Evolutionary conservation across 2,329 filamentous ascomycete species (phyloP), one percentile per base, ranked within the genome.

Genomic region (Pseudogymnoascus destructans): DNA sequence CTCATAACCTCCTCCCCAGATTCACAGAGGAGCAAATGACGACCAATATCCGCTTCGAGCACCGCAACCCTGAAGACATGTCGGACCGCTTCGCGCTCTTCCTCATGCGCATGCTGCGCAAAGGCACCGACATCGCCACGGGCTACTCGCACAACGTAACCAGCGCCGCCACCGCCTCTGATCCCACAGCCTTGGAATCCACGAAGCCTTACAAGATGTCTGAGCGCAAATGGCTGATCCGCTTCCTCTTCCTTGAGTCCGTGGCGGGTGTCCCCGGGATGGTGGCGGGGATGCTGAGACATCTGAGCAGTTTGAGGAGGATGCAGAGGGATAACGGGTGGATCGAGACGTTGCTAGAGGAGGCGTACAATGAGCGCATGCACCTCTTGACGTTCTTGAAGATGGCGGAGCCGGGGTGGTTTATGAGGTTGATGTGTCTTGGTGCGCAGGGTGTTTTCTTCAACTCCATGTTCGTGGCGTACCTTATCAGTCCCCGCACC

Each of bases 261-360:
- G 89, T 98, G 36, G 93, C 93, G 10, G 93, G 90, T 32, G 93
- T 97, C 0, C 93, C 93, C 0, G 93, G 93, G 6, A 97, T 97
- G 89, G 92, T 97, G 0, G 93, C 86, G 0, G 93, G 90, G 19
- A 96, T 95, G 87, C 77, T 97, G 13, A 79, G 93, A 32, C 93
- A 98, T 72, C 77, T 97, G 35, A 83, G 86, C 68, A 91, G 85
- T 63, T 79, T 97, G 67, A 79, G 92, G 46, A 80, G 85, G 25
- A 85, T 97, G 78, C 90, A 89, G 77, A 78, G 92, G 59, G 92
- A 97, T 70, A 95, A 97, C 66, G 93, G 93, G 67, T 97, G 85
- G 83, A 97, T 98, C 69, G 90, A 95, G 72, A 92, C 88, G 0
- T 76, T 95, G 7, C 79, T 95, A 1, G 89, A 95, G 71, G 89